Percentiles rank a stretch among this genome's conserved stretches.
These are phyloP conservation scores for Fraxinus sp. DNA, from an alignment of 305 asterid genomes.

Conservation along the genomic window DNA sequence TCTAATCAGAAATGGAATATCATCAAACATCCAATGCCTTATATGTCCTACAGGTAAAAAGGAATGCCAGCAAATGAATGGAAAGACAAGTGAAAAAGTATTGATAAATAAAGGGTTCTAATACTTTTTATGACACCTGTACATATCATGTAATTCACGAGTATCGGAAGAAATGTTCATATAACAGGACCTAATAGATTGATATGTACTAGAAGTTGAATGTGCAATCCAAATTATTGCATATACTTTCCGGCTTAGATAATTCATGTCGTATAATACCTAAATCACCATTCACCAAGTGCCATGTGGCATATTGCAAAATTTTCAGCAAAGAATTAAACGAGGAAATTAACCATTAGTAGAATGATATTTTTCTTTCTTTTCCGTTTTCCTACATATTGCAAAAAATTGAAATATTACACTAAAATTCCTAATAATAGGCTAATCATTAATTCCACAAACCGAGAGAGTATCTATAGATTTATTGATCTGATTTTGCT, in stretches of 20 bases:
- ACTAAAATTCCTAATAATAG: background rate
- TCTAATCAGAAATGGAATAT: slow-evolving; percentile 23
- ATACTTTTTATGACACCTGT: background rate
- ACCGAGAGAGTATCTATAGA: background rate
- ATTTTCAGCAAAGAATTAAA: background rate
- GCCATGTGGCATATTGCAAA: background rate
- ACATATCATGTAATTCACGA: slow-evolving; percentile 3
- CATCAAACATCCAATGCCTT: slow-evolving; percentile 1
- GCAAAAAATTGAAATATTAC: background rate
- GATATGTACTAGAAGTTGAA: background rate
- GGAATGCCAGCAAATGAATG: slow-evolving; percentile 13
- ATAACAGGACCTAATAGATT: background rate
- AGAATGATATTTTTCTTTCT: background rate
- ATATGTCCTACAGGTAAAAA: slow-evolving; percentile 6
- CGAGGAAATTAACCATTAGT: background rate
- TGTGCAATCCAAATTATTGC: background rate
- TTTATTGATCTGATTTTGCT: background rate
- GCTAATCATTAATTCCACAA: background rate
- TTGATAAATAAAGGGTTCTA: background rate
- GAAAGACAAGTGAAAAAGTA: background rate
- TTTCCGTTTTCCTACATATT: background rate
- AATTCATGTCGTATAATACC: background rate
- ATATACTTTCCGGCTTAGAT: background rate
- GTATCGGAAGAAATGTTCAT: background rate
- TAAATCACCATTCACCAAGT: background rate